phyloP scores from a whole-genome alignment of 2,329 filamentous ascomycete species.

The Aspergillus aculeatinus region DNA sequence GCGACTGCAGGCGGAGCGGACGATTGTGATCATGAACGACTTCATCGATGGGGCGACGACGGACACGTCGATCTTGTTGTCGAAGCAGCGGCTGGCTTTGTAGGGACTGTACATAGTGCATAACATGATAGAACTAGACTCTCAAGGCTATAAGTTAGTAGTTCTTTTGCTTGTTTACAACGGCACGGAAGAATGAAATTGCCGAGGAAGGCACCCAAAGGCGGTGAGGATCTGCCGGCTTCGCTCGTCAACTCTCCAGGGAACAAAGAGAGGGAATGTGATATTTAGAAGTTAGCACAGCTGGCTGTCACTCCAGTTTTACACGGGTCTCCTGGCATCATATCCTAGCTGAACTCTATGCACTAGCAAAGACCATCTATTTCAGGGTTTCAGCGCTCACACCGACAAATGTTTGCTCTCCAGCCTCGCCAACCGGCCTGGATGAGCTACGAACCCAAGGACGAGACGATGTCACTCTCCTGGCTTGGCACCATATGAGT shows the following conservation, averaged over 20 bases:
- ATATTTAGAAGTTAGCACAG: too few relatives aligned
- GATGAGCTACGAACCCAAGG: background rate
- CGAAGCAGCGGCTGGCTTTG: background rate
- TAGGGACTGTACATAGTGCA: background rate
- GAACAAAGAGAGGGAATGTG: too few relatives aligned
- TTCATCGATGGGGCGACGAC: constrained; percentile 2
- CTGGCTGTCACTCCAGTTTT: too few relatives aligned
- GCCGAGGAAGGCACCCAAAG: background rate
- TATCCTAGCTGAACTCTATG: too few relatives aligned
- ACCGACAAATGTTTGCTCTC: background rate
- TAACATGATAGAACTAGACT: too few relatives aligned
- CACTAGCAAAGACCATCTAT: too few relatives aligned
- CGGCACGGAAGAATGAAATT: background rate
- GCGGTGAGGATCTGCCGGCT: too few relatives aligned
- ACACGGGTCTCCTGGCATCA: too few relatives aligned
- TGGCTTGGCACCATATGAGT: background rate
- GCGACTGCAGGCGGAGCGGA: background rate
- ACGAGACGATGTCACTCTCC: background rate
- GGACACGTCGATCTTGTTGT: constrained; percentile 3
- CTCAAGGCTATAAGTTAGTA: too few relatives aligned
- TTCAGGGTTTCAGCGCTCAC: background rate
- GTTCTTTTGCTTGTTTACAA: too few relatives aligned
- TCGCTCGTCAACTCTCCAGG: too few relatives aligned
- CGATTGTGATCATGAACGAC: constrained; percentile 7
- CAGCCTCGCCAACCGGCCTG: background rate